Evolutionary conservation across 176 grass and related monocot species (phyloP).

Genomic region (Bothriochloa decipiens): DNA sequence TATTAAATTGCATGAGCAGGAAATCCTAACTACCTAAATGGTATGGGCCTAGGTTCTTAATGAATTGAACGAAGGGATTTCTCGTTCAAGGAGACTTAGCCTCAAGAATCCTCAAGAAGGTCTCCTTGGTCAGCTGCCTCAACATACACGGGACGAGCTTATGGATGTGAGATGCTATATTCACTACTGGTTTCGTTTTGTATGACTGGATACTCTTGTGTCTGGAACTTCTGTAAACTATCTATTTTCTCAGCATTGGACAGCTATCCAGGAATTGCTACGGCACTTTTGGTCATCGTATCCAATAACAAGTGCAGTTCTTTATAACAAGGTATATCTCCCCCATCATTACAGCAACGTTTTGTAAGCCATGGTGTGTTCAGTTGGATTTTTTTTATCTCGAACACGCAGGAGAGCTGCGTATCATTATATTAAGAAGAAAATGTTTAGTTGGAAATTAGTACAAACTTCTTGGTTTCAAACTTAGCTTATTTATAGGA

Average conservation of each 20-base stretch:
- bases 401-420: not conserved
- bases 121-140: constrained; percentile 76
- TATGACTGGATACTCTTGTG: constrained; percentile 29
- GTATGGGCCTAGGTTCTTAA: constrained; percentile 97
- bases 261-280: constrained; percentile 85
- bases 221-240: constrained; percentile 30
- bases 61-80: constrained; percentile 89
- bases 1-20: constrained; percentile 86
- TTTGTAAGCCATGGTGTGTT: not conserved
- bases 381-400: not conserved
- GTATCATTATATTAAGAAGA: too few species aligned
- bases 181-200: constrained; percentile 26
- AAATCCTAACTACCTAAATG: constrained; percentile 94
- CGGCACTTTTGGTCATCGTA: constrained; percentile 97
- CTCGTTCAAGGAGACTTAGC: constrained; percentile 85
- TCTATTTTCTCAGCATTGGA: constrained; percentile 80
- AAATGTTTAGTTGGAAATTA: too few species aligned
- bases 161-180: constrained; percentile 78
- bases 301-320: constrained; percentile 72
- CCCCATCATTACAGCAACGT: not conserved
- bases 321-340: constrained; percentile 83
- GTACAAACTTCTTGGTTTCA: not conserved
- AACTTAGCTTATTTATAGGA: constrained; percentile 14
- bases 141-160: constrained; percentile 77
- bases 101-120: constrained; percentile 96